Evolutionary conservation across 2,329 filamentous ascomycete genomes (phyloP), one percentile per base, ranked within the genome.

Genomic region (Apiospora aurea): DNA sequence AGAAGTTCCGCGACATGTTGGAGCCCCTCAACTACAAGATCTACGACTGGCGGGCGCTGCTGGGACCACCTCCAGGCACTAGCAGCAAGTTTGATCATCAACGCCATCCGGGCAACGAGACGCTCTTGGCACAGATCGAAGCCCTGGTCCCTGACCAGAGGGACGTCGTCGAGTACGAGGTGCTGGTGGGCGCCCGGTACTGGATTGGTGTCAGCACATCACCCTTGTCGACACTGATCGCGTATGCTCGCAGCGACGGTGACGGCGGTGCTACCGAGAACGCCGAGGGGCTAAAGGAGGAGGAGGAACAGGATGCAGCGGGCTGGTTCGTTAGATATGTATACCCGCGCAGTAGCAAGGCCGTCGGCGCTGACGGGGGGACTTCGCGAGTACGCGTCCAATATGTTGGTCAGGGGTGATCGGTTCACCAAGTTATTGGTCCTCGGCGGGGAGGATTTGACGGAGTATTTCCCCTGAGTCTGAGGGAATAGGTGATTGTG

Each of bases 121-220:
- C 46, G n/a, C 34, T 64, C 4, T 29, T 72, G n/a, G 64, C 44
- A 1, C 49, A 44, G 10, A 38, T 73, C 18, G 51, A 73, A 18
- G 24, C 41, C 24, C 43, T 72, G 24, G 34, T 34, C 16, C 57
- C 46, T 41, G 72, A 73, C 38, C 43, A 70, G n/a, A 69, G 72
- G 69, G 71, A 26, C 29, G 61, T 71, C 18, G 64, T 73, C n/a
- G 72, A 73, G 64, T 73, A 73, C 64, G 44, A 70, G 21, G 69
- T 49, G 16, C 38, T 72, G 29, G 26, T 70, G 1, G 14, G 5
- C 5, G 61, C 69, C 16, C 21, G 29, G 29, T 72, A 44, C 71
- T 72, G 8, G 79, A 14, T 69, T 38, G 69, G 69, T n/a, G 11
- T 70, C 41, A 70, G 51, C 51, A 66, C 57, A 38, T 70, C 69